phyloP scores from a whole-genome alignment of 202 grass and related monocot genomes.

The Brachypodium distachyon region DNA sequence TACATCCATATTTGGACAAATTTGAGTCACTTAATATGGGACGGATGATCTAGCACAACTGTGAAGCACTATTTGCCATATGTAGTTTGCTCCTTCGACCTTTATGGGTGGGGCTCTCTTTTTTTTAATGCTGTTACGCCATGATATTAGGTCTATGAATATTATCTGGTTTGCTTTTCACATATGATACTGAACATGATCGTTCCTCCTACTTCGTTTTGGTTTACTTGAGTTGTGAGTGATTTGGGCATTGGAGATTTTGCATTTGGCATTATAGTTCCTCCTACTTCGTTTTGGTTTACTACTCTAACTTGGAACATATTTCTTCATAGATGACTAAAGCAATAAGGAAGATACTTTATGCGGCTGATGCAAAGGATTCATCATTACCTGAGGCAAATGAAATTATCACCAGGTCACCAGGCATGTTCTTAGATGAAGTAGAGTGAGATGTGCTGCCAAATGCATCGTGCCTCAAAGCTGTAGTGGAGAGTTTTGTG shows the following conservation, averaged over 20 bases:
- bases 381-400: conserved; percentile 59
- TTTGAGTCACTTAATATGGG: too few relatives aligned
- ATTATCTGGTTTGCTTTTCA: background rate
- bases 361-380: conserved; percentile 60
- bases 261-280: background rate
- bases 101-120: background rate
- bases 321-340: conserved; percentile 60
- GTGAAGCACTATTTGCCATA: background rate
- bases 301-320: background rate
- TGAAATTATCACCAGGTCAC: conserved; percentile 62
- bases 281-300: background rate
- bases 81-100: background rate
- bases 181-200: background rate
- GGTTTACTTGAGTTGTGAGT: background rate
- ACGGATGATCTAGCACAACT: background rate
- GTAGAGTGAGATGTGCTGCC: conserved; percentile 19
- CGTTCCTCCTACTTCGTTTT: too few relatives aligned
- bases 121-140: background rate
- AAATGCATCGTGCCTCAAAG: background rate
- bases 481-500: background rate
- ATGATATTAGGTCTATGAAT: background rate
- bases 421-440: conserved; percentile 31
- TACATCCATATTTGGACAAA: too few relatives aligned
- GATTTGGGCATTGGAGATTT: background rate
- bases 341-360: conserved; percentile 72